Base-by-base conservation (phyloP, 1,284 basidiomycete genomes). In the Melampsora abietis-canadensis region DNA sequence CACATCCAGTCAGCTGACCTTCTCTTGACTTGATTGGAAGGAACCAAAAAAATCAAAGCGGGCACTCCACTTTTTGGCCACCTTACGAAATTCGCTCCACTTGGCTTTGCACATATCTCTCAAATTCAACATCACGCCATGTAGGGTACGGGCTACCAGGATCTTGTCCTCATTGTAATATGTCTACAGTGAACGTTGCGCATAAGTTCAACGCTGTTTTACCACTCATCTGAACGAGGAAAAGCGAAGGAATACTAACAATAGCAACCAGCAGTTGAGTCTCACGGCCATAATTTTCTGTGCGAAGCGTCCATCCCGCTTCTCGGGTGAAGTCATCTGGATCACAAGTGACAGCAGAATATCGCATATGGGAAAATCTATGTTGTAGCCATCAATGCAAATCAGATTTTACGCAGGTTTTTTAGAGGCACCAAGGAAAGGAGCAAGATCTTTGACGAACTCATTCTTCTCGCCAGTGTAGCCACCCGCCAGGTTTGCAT, bases 31-130 rank as follows among this genome's bases (percentile, higher is more conserved):
- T 88, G 82, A 40, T 8, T 40, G 37, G 5, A 10, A 12, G 10
- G 37, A 27, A 24, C 10, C 34, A 24, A 19, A 31, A 61, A 17
- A 19, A 61, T 61, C 31, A 19, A 30, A 54, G 17, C 2, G 7
- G 24, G 30, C 17, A 19, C 21, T n/a, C 7, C 21, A 62, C 73
- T 30, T 67, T 63, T 63, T 15, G 19, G 73, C 54, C 27, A 75
- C 17, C 8, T 68, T 59, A 8, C 73, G 65, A 34, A 75, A 75
- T 75, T 75, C 73, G 54, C 73, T 75, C 73, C 73, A 75, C 37
- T 94, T 95, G 63, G 92, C 94, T 84, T 92, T 94, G 87, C 94
- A 96, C 78, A 98, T 98, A 80, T 98, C 94, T 78, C 94, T 91
- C 77, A 98, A 94, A 83, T 98, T 98, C 78, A 95, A 83, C 94